Evolutionary conservation across 805 yeast genomes (phyloP), one percentile per base, ranked within the genome.

Genomic region (Yamadazyma scolyti): DNA sequence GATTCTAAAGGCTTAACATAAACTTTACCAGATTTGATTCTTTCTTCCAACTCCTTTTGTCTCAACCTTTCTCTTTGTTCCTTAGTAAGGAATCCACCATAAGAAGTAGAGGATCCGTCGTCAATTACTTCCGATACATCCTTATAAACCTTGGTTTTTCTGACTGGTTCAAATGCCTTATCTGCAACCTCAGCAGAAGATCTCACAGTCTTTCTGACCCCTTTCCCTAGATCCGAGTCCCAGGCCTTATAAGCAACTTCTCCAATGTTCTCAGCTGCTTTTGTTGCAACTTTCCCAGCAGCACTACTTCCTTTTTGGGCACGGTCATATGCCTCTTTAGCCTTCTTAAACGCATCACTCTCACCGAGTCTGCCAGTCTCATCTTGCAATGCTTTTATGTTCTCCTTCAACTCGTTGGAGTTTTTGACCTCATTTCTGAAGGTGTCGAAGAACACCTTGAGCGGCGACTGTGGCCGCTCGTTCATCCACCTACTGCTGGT

Each of bases 341-440:
- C 98, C 49, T 74, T 77, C 56, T 82, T 85, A 65, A 85, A 89
- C 3, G 97, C 95, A 33, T 88, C 96, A 29, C 93, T 81, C 47
- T 93, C 97, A 19, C 95, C 86, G 56, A 93, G 73, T 48, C 88
- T 78, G 23, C 96, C 97, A 3, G 97, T 86, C 45, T 94, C 97
- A 61, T 89, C 96, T 55, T 87, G 95, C 33, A 93, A 71, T 10
- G 96, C 95, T 60, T 90, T 93, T 53, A 93, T 87, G 48, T 88
- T 87, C 34, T 86, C 88, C 52, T 89, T 94, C 38, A 93, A 72
- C 56, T 93, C 97, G 51, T 75, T 73, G 30, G 88, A 80, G 57
- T 93, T 90, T 55, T 82, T 79, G 80, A 96, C 89, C 63, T 93
- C 99, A 37, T 72, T 70, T 52, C 75, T 81, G 67, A 93, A 93